Conservation (phyloP, 2,329 filamentous ascomycete genomes). For the Gnomoniopsis smithogilvyi region DNA sequence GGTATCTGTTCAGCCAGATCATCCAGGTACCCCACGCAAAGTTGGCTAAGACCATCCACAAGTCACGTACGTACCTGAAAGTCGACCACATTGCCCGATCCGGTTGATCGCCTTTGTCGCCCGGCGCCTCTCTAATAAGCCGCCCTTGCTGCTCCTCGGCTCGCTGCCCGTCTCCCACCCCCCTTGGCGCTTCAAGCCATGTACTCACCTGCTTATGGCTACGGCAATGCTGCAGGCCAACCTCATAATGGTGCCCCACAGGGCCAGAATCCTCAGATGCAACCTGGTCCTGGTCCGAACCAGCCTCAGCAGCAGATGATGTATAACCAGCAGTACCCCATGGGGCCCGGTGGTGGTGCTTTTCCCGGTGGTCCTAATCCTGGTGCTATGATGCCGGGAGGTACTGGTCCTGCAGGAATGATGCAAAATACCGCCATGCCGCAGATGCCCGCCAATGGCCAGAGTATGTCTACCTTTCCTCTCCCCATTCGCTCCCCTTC, state of each 20-base stretch:
- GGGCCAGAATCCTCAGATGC: constrained; percentile 43
- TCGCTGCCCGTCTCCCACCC: constrained; percentile 8
- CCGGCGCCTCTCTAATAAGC: constrained; percentile 6
- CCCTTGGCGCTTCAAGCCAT: constrained; percentile 35
- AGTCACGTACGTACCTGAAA: constrained; percentile 16
- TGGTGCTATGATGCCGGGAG: constrained; percentile 49
- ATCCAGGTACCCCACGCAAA: constrained; percentile 18
- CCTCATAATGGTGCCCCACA: constrained; percentile 50
- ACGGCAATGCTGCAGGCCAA: constrained; percentile 49
- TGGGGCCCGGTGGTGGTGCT: constrained; percentile 46
- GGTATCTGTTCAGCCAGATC: constrained; percentile 1
- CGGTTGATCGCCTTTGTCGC: constrained; percentile 15
- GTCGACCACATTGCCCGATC: constrained; percentile 15
- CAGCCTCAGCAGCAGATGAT: constrained; percentile 54
- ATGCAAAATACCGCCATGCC: constrained; percentile 61
- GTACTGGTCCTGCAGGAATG: constrained; percentile 53
- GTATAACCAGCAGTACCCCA: constrained; percentile 59
- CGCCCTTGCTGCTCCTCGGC: constrained; percentile 2
- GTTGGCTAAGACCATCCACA: constrained; percentile 5
- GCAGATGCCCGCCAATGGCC: constrained; percentile 57
- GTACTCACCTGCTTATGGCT: constrained; percentile 55
- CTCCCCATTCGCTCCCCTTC: constrained; percentile 21
- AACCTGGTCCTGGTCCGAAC: constrained; percentile 38
- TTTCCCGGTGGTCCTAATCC: constrained; percentile 50
- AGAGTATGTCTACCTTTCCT: constrained; percentile 47